These are phyloP conservation scores for Plasmodium ovale DNA, from an alignment of 169 alveolate genomes.

Conservation along the genomic window DNA sequence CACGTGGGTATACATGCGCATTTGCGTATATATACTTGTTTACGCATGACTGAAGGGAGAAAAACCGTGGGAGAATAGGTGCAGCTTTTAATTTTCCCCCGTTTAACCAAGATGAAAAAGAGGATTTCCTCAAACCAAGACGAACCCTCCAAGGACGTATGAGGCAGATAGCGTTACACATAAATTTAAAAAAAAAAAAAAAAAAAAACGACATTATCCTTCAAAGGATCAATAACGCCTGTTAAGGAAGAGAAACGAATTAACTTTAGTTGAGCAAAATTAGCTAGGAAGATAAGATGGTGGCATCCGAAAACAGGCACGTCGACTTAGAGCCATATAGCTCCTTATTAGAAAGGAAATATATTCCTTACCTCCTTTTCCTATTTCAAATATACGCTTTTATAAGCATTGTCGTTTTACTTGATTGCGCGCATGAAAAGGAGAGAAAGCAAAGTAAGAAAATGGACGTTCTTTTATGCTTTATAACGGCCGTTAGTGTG, in stretches of 20 bases:
- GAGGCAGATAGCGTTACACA: too few relatives aligned
- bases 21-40: too few relatives aligned
- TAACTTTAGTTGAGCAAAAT: too few relatives aligned
- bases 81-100: too few relatives aligned
- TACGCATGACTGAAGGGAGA: too few relatives aligned
- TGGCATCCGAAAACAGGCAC: not conserved
- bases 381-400: conserved; percentile 36
- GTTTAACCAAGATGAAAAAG: too few relatives aligned
- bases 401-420: conserved; percentile 31
- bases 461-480: conserved; percentile 20
- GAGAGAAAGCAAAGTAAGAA: conserved; percentile 8
- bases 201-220: not conserved
- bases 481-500: conserved; percentile 44
- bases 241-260: not conserved
- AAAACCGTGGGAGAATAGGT: too few relatives aligned
- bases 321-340: conserved; percentile 52
- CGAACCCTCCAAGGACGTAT: too few relatives aligned
- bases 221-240: not conserved
- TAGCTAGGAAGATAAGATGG: conserved; percentile 21
- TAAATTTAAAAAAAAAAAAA: not conserved
- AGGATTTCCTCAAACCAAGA: too few relatives aligned
- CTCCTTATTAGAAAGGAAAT: conserved; percentile 31
- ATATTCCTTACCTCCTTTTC: conserved; percentile 37
- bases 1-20: too few relatives aligned
- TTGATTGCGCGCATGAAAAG: conserved; percentile 20